phyloP scores from a whole-genome alignment of 2,329 filamentous ascomycete genomes.

The Trichoderma atrobrunneum region DNA sequence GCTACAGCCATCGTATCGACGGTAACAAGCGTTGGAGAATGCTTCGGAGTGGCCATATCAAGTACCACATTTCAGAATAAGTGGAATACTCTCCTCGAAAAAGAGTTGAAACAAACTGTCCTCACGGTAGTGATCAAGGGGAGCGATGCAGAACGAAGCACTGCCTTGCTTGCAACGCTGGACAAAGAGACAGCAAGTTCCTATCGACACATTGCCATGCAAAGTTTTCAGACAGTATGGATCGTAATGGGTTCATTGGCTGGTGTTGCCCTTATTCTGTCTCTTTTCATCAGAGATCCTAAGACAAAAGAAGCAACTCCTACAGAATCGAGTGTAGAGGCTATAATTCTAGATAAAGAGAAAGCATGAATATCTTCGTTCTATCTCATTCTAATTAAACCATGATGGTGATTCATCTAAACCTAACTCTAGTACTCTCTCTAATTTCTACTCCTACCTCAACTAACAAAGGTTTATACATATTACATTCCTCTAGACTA shows the following conservation, averaged over 20 bases:
- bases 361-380: background rate
- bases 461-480: background rate
- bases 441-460: background rate
- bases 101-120: background rate
- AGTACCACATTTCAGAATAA: background rate
- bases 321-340: background rate
- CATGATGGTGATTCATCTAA: background rate
- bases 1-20: background rate
- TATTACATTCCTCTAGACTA: no score
- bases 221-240: background rate
- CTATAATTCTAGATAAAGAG: background rate
- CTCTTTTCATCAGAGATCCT: background rate
- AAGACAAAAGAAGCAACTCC: background rate
- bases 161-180: background rate
- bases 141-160: background rate
- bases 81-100: background rate
- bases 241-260: background rate
- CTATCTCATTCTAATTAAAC: background rate
- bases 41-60: background rate
- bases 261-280: background rate
- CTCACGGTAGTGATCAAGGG: background rate
- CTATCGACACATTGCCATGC: background rate
- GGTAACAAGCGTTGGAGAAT: background rate
- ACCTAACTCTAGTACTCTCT: background rate
- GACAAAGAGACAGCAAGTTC: background rate